A percentile compares a stretch with the other conserved stretches of the same genome.
Evolutionary conservation across 768 basidiomycete species (phyloP).

Genomic region (Russula sp.): DNA sequence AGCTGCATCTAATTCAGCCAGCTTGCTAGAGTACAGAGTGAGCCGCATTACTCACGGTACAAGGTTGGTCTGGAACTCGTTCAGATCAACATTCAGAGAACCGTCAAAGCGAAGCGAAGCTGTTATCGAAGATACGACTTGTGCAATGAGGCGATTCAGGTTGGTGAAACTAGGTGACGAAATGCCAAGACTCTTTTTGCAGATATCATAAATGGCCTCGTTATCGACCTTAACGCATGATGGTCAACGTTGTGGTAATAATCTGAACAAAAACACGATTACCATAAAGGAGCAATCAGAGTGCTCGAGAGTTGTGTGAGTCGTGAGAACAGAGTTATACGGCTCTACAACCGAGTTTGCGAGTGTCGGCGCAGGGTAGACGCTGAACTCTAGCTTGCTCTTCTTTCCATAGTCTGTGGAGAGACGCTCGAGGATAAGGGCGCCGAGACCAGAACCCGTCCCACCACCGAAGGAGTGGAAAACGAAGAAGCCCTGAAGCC

Average conservation of each 20-base stretch:
- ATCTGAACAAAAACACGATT: neutral
- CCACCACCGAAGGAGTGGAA: constrained; percentile 99
- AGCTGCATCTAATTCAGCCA: constrained; percentile 36
- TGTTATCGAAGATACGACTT: constrained; percentile 52
- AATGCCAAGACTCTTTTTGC: constrained; percentile 55
- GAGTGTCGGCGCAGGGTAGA: constrained; percentile 93
- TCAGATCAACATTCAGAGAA: constrained; percentile 63
- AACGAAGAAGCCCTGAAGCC: constrained; percentile 99
- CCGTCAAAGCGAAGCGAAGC: constrained; percentile 61
- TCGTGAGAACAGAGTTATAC: constrained; percentile 97
- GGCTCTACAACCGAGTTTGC: constrained; percentile 98
- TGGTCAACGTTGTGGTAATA: neutral
- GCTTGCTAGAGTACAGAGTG: constrained; percentile 21
- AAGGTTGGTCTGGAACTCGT: constrained; percentile 71
- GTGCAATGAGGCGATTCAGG: constrained; percentile 64
- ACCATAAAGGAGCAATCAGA: constrained; percentile 99
- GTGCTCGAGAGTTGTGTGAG: constrained; percentile 98
- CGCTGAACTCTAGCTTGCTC: constrained; percentile 97
- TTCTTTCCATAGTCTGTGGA: constrained; percentile 99
- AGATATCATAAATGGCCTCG: constrained; percentile 69
- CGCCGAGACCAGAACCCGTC: constrained; percentile 98
- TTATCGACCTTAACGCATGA: constrained; percentile 46
- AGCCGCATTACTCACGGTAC: constrained; percentile 44
- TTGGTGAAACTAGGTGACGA: constrained; percentile 59
- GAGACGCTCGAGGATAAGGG: constrained; percentile 93